These are phyloP conservation scores for Meyerozyma guilliermondii DNA, from an alignment of 1,139 yeast species.

Conservation along the genomic window DNA sequence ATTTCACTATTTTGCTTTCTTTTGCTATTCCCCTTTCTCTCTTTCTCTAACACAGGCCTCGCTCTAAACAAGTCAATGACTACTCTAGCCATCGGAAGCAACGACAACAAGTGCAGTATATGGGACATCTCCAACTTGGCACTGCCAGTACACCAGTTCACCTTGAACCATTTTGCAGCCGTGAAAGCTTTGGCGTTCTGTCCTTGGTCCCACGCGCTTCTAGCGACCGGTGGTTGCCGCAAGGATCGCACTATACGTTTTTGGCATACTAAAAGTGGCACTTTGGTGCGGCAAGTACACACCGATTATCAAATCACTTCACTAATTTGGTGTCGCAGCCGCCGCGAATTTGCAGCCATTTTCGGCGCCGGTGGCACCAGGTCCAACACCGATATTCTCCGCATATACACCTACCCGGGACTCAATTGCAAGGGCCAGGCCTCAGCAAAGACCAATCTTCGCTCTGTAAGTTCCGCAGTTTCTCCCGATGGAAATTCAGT, in stretches of 20 bases:
- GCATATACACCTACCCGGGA: slow-evolving; percentile 63
- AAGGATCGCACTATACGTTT: slow-evolving; percentile 51
- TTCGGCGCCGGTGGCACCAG: slow-evolving; percentile 68
- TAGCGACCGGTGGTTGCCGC: slow-evolving; percentile 44
- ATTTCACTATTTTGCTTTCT: too few relatives aligned
- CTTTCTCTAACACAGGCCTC: slow-evolving; percentile 31
- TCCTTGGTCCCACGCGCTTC: slow-evolving; percentile 37
- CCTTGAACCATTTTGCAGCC: slow-evolving; percentile 41
- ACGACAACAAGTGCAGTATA: slow-evolving; percentile 63
- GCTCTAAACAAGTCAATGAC: slow-evolving; percentile 44
- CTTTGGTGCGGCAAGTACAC: slow-evolving; percentile 48
- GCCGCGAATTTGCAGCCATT: slow-evolving; percentile 66
- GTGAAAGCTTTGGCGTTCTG: slow-evolving; percentile 42
- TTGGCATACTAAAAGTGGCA: slow-evolving; percentile 82
- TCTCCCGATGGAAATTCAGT: slow-evolving; percentile 60
- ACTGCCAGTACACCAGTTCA: slow-evolving; percentile 40
- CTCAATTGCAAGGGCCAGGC: slow-evolving; percentile 48
- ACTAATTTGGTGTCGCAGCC: slow-evolving; percentile 64
- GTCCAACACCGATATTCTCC: slow-evolving; percentile 41
- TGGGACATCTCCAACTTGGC: slow-evolving; percentile 50
- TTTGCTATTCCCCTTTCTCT: too few relatives aligned
- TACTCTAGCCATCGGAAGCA: slow-evolving; percentile 66
- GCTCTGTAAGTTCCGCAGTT: slow-evolving; percentile 61
- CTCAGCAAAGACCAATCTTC: slow-evolving; percentile 44
- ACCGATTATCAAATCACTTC: slow-evolving; percentile 78